Evolutionary conservation across 805 yeast genomes (phyloP), one percentile per base, ranked within the genome.

Genomic region (Suhomyces pyralidae): DNA sequence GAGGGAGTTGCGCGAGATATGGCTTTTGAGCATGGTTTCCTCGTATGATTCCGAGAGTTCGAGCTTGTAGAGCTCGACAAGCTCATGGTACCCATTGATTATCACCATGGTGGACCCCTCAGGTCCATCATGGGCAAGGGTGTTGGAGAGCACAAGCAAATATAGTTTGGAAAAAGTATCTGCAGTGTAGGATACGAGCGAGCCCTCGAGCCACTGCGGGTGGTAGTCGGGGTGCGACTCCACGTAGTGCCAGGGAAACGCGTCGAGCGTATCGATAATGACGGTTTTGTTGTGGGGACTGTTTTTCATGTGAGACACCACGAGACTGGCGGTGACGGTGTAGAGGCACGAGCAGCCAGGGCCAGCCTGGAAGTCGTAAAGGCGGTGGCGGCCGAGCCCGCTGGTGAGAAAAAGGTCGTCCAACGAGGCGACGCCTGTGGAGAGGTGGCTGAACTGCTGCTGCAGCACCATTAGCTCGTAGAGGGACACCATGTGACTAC

Each of bases 341-440:
- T 58, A 60, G 40, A 60, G 48, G 0, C 62, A 66, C 12, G 51
- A 44, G 54, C 66, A 61, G 3, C 65, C 64, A 3, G 79, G 76
- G n/a, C 71, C 69, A 2, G 70, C 54, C 56, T 73, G 78, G 54
- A 73, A 58, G 52, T 74, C 78, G 48, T 66, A 65, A 7, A 74
- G 56, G 9, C 71, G 69, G 43, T 55, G 60, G 34, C 52, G 46
- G 28, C 44, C 40, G 24, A 50, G 46, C 7, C 51, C 46, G 25
- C 56, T 61, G 22, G 55, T 45, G 40, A 60, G 52, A 15, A 71
- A 57, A 38, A 59, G 53, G 44, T 53, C 55, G 50, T 74, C 77
- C 14, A 73, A 55, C 17, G 69, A 48, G 1, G 68, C 62, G 14
- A 71, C 50, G 17, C 64, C 63, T 0, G 75, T 68, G 1, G 68